Evolutionary conservation across 495 filamentous ascomycete genomes (phyloP).

Genomic region (Lindgomyces ingoldianus): DNA sequence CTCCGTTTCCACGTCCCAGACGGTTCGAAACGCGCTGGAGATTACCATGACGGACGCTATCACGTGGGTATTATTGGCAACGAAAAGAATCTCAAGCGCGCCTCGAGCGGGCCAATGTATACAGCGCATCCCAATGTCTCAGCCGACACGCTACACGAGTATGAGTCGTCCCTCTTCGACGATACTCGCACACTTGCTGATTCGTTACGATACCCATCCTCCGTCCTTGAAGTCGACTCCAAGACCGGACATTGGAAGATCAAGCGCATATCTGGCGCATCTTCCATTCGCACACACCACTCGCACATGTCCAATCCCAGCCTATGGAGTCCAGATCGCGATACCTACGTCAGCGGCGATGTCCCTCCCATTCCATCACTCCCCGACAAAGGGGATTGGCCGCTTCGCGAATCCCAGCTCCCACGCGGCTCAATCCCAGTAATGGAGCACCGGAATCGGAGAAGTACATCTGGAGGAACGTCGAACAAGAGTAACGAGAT

Average conservation of each 20-base stretch:
- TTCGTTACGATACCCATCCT: conserved; percentile 25
- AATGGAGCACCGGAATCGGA: conserved; percentile 15
- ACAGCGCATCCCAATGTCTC: conserved; percentile 1
- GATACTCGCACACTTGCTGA: conserved; percentile 23
- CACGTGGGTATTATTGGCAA: conserved; percentile 13
- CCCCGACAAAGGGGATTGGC: conserved; percentile 13
- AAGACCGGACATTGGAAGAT: conserved; percentile 27
- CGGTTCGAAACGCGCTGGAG: conserved; percentile 32
- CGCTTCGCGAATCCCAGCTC: conserved; percentile 26
- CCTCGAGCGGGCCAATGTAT: background rate
- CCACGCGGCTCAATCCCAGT: conserved; percentile 11
- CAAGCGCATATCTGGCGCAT: conserved; percentile 9
- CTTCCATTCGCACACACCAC: background rate
- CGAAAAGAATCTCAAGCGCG: conserved; percentile 22
- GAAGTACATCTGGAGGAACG: background rate
- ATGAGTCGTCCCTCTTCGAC: conserved; percentile 19
- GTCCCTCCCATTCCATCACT: conserved; percentile 13
- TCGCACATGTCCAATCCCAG: background rate
- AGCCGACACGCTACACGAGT: conserved; percentile 20
- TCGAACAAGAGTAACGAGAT: background rate
- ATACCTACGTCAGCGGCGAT: conserved; percentile 1
- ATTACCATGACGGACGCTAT: conserved; percentile 13
- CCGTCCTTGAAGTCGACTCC: conserved; percentile 24
- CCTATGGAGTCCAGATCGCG: conserved; percentile 12
- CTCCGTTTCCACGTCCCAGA: conserved; percentile 70